Base-by-base conservation (phyloP, 2,329 filamentous ascomycete genomes). In the Fusarium sp. region DNA sequence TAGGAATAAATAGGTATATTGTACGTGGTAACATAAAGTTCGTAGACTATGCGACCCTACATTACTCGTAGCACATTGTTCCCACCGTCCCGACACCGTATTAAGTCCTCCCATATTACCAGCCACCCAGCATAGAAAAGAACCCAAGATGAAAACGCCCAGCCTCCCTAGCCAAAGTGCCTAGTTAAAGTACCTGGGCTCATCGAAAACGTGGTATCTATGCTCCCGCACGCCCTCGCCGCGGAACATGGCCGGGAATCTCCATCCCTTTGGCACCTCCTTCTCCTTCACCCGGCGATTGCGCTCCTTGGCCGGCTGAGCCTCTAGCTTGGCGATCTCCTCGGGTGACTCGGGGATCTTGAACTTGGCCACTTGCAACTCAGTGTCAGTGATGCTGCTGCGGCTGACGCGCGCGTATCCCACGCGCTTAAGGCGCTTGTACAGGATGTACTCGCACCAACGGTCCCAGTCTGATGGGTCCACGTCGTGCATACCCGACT, bases 391-490 rank as follows among this genome's bases (percentile, higher is more conserved):
- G 77, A 99, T 98, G 2, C 94, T 97, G 77, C 92, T 92, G 77
- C 96, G 89, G 78, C 93, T 96, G 62, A 99, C 92, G 63, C 96
- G 88, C 5, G 96, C 96, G 81, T 99, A 99, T 2, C 94, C 96
- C 0, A 93, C 92, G 71, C 96, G 89, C 83, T 92, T 92, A 71
- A 99, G 84, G 14, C 92, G 92, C 87, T 98, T 98, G 88, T 94
- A 99, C 29, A 99, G 86, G 75, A 99, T 98, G 83, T 99, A 99
- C 86, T 99, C 96, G 86, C 96, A 99, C 96, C 96, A 99, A 64
- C 96, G 88, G 82, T 99, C 96, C 95, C 95, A 98, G 82, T 99
- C 96, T 4, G 88, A 92, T 0, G 92, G 90, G 79, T 99, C 96
- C 59, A 99, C 96, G 79, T 99, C 96, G 79, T 94, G 92, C 96